Evolutionary conservation across 129 eudicot species (phyloP).

Genomic region (Saposhnikovia divaricata): DNA sequence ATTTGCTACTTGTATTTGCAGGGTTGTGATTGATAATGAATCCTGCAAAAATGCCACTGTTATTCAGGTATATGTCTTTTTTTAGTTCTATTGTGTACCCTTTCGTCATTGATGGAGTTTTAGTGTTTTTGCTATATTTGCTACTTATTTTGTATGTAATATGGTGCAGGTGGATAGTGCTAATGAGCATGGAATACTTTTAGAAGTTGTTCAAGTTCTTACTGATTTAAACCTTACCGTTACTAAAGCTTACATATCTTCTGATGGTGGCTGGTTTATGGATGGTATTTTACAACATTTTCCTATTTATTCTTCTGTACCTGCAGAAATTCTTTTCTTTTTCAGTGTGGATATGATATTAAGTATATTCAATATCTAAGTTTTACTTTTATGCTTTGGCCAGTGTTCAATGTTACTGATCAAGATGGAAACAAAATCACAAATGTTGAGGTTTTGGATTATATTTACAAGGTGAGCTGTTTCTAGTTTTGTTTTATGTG

Average conservation of each 20-base stretch:
- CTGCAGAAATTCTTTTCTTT: background rate
- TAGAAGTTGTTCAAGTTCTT: constrained; percentile 92
- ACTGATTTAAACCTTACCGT: constrained; percentile 81
- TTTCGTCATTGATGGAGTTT: background rate
- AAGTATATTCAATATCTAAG: background rate
- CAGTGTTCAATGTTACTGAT: constrained; percentile 94
- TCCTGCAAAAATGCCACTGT: constrained; percentile 76
- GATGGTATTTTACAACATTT: constrained; percentile 48
- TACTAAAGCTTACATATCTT: constrained; percentile 88
- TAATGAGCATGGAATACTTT: constrained; percentile 84
- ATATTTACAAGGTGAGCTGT: constrained; percentile 71
- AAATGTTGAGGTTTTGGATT: constrained; percentile 67
- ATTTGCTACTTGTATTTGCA: constrained; percentile 16
- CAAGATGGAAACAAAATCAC: constrained; percentile 90
- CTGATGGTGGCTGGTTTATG: constrained; percentile 99
- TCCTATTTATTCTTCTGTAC: background rate
- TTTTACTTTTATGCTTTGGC: constrained; percentile 2
- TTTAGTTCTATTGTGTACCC: constrained; percentile 1
- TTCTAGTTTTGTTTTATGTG: background rate
- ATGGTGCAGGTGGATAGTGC: constrained; percentile 89
- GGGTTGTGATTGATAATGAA: constrained; percentile 83
- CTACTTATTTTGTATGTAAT: constrained; percentile 5
- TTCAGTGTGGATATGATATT: background rate
- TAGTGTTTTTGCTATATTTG: background rate
- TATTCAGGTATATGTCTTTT: constrained; percentile 54